Conservation (phyloP, 495 filamentous ascomycete genomes). For the Sordaria brevicollis region DNA sequence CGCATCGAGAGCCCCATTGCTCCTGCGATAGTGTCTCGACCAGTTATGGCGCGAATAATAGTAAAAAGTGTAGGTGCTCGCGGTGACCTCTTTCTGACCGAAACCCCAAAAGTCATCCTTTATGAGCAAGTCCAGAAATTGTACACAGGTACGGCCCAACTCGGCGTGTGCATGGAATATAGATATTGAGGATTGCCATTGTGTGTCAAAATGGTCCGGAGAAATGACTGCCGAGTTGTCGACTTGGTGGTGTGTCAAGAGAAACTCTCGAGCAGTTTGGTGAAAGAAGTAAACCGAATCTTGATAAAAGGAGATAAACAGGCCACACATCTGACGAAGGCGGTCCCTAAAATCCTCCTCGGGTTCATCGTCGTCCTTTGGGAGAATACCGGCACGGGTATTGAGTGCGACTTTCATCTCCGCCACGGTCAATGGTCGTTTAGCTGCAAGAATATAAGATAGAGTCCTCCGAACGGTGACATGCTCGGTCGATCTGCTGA, state of each 20-base stretch:
- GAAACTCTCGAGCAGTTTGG: background rate
- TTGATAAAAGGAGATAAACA: background rate
- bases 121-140: background rate
- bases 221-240: background rate
- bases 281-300: background rate
- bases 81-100: rapidly evolving
- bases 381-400: conserved; percentile 21
- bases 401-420: conserved; percentile 21
- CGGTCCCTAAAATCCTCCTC: conserved; percentile 8
- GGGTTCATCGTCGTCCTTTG: conserved; percentile 8
- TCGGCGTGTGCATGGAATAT: background rate
- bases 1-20: background rate
- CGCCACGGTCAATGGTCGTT: conserved; percentile 25
- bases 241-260: background rate
- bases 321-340: background rate
- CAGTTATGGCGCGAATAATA: background rate
- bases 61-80: background rate
- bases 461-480: conserved; percentile 23
- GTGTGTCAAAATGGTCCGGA: background rate
- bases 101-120: background rate
- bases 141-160: background rate
- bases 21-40: background rate
- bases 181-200: background rate
- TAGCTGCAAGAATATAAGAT: conserved; percentile 29
- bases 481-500: conserved; percentile 16